A percentile compares a stretch with the other conserved stretches of the same genome.
Conservation (phyloP, 2,329 filamentous ascomycete genomes). For the Cladosporium velox region DNA sequence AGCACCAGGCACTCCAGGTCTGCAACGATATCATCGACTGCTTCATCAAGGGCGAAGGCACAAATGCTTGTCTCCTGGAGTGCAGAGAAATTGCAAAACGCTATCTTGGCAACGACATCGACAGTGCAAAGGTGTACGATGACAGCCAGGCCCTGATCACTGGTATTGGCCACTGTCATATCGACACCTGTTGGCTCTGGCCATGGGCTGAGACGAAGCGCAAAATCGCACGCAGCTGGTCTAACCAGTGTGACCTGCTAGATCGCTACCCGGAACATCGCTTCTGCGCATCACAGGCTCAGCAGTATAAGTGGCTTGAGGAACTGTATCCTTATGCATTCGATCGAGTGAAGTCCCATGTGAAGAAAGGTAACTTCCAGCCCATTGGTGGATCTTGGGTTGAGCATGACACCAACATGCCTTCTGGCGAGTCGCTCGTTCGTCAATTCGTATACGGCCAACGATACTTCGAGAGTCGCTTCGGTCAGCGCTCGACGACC, state of each 20-base stretch:
- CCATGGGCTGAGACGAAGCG: conserved; percentile 97
- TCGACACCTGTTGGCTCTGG: conserved; percentile 98
- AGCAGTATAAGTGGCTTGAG: conserved; percentile 98
- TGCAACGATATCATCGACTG: conserved; percentile 87
- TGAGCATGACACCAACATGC: conserved; percentile 97
- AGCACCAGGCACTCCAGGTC: conserved; percentile 80
- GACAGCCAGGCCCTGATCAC: conserved; percentile 76
- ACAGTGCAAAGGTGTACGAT: conserved; percentile 82
- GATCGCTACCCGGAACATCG: conserved; percentile 92
- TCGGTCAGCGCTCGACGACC: conserved; percentile 82
- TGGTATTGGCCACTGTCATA: conserved; percentile 94
- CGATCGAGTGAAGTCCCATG: conserved; percentile 86
- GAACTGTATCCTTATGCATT: conserved; percentile 84
- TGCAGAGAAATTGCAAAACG: conserved; percentile 80
- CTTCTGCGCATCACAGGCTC: conserved; percentile 90
- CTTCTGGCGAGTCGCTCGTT: conserved; percentile 89
- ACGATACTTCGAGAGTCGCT: conserved; percentile 89
- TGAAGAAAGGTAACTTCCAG: conserved; percentile 87
- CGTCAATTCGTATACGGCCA: conserved; percentile 96
- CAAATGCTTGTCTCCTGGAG: conserved; percentile 71
- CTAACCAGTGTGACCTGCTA: conserved; percentile 92
- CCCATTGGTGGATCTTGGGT: conserved; percentile 98
- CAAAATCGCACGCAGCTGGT: conserved; percentile 94
- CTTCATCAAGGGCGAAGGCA: conserved; percentile 76
- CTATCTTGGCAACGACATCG: conserved; percentile 78